Conservation (phyloP, 1,139 yeast genomes). For the Wickerhamomyces sp. region DNA sequence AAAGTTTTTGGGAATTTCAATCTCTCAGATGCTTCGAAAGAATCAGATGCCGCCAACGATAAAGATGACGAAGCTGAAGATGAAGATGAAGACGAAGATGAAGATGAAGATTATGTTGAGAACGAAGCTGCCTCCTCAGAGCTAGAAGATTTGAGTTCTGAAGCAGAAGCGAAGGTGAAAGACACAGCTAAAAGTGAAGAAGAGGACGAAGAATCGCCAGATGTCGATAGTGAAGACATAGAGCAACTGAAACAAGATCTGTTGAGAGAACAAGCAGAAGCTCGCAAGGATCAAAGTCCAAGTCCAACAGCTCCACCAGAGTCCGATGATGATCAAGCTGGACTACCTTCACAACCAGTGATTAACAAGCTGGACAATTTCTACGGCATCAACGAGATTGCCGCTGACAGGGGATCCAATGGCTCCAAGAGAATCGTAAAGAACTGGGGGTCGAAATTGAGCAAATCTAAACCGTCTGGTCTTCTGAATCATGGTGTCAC, state of each 20-base stretch:
- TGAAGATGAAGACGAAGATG: conserved; percentile 11
- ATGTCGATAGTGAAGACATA: conserved; percentile 11
- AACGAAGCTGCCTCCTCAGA: conserved; percentile 5
- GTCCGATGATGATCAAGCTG: conserved; percentile 19
- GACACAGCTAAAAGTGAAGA: conserved; percentile 7
- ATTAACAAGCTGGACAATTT: conserved; percentile 30
- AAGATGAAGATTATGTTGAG: conserved; percentile 16
- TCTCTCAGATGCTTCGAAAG: conserved; percentile 10
- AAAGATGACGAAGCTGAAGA: conserved; percentile 11
- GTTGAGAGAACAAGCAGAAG: too few species aligned
- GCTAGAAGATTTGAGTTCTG: too few species aligned
- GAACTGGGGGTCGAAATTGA: conserved; percentile 50
- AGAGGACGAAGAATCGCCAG: conserved; percentile 12
- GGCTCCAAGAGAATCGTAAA: conserved; percentile 48
- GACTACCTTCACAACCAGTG: conserved; percentile 1
- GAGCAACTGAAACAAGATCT: conserved; percentile 30
- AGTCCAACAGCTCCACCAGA: conserved; percentile 19
- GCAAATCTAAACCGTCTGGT: conserved; percentile 59
- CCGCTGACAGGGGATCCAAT: conserved; percentile 56
- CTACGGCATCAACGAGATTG: conserved; percentile 46
- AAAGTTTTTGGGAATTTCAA: conserved; percentile 15
- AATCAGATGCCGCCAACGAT: conserved; percentile 11
- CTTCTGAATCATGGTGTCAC: conserved; percentile 90
- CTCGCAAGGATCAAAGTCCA: conserved; percentile 26
- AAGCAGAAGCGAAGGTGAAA: conserved; percentile 10